These are phyloP conservation scores for Vaccinium darrowii DNA, from an alignment of 148 eudicot genomes.

Conservation along the genomic window DNA sequence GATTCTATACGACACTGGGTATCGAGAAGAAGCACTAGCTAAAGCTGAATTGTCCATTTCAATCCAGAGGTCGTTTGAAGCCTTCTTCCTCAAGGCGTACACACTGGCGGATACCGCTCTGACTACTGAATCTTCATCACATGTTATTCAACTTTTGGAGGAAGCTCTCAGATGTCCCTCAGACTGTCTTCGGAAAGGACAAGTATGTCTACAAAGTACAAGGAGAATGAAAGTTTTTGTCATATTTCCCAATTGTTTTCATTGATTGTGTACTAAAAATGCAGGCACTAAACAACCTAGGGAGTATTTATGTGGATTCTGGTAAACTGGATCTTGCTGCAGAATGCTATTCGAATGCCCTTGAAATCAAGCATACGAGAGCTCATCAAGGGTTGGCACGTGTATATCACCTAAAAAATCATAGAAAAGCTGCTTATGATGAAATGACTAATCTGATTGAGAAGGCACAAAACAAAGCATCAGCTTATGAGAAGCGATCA, in stretches of 20 bases:
- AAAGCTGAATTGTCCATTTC: slow-evolving; percentile 44
- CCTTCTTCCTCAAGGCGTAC: slow-evolving; percentile 48
- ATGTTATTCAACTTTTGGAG: slow-evolving; percentile 39
- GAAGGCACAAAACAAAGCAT: slow-evolving; percentile 42
- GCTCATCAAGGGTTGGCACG: slow-evolving; percentile 63
- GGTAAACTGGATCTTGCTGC: slow-evolving; percentile 43
- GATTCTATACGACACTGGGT: slow-evolving; percentile 46
- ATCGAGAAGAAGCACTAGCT: slow-evolving; percentile 47
- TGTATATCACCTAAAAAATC: slow-evolving; percentile 40
- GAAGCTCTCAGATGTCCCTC: slow-evolving; percentile 51
- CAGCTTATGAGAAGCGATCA: slow-evolving; percentile 55
- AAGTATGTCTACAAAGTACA: slow-evolving; percentile 19
- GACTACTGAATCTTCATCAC: slow-evolving; percentile 29
- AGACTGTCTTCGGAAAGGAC: slow-evolving; percentile 54
- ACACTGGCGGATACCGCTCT: slow-evolving; percentile 36
- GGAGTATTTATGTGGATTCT: slow-evolving; percentile 44
- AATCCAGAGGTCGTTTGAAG: slow-evolving; percentile 48
- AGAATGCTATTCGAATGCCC: slow-evolving; percentile 44
- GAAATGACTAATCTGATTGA: slow-evolving; percentile 56
- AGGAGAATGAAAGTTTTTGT: background rate
- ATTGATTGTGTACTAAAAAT: background rate
- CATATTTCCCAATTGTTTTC: background rate
- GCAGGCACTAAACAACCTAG: slow-evolving; percentile 53
- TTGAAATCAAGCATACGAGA: slow-evolving; percentile 51
- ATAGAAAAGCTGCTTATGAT: slow-evolving; percentile 41